These are phyloP conservation scores for Penicillium antarcticum DNA, from an alignment of 495 filamentous ascomycete genomes.

Conservation along the genomic window DNA sequence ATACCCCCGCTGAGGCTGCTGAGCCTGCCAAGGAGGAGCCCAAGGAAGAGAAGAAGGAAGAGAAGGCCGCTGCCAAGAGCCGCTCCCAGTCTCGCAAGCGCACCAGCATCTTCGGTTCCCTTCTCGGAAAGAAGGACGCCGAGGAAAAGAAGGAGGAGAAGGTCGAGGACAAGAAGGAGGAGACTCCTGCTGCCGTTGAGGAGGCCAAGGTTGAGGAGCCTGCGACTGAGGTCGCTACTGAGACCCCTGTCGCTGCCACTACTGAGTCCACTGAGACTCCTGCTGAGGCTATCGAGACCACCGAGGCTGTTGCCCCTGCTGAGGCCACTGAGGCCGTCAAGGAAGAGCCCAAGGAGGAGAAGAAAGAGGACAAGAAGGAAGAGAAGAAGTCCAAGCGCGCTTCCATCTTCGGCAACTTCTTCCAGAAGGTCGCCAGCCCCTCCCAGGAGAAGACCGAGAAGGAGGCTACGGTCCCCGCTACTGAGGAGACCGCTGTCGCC, in stretches of 20 bases:
- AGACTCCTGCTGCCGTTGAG: constrained; percentile 37
- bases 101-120: constrained; percentile 71
- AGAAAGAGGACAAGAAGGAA: constrained; percentile 38
- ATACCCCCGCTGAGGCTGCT: constrained; percentile 44
- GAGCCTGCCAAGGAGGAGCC: constrained; percentile 35
- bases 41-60: constrained; percentile 45
- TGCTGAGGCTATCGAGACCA: constrained; percentile 15
- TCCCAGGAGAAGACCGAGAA: constrained; percentile 51
- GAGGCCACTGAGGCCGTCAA: constrained; percentile 23
- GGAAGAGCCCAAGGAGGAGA: constrained; percentile 32
- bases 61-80: constrained; percentile 50
- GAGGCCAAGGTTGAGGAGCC: constrained; percentile 30
- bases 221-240: constrained; percentile 15
- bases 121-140: constrained; percentile 72
- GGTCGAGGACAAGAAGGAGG: constrained; percentile 41
- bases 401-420: constrained; percentile 52
- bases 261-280: constrained; percentile 28
- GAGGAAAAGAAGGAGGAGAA: constrained; percentile 54
- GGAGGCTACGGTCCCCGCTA: constrained; percentile 45
- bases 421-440: constrained; percentile 54
- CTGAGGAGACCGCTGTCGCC: constrained; percentile 40
- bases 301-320: constrained; percentile 20
- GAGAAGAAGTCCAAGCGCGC: constrained; percentile 48
- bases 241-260: constrained; percentile 18
- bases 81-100: constrained; percentile 89